Evolutionary conservation across 2,329 filamentous ascomycete species (phyloP).

Genomic region (Fusarium proliferatum): DNA sequence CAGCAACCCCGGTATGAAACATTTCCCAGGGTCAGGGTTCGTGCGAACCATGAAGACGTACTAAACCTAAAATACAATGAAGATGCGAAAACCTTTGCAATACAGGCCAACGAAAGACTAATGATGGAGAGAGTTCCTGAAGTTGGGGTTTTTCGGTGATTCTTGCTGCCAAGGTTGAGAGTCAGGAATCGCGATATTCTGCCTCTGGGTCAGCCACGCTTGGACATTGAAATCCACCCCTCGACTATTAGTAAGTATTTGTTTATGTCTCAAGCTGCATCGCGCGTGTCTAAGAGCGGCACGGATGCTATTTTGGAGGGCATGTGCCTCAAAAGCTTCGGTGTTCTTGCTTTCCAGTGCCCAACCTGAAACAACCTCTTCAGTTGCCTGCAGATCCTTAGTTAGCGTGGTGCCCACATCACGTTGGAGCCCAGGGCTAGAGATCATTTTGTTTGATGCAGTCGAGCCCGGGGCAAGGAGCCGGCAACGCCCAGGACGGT

Average conservation of each 20-base stretch:
- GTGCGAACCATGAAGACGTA: conserved; percentile 8
- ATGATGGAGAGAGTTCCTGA: neutral
- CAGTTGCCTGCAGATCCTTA: conserved; percentile 39
- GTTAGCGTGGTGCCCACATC: conserved; percentile 33
- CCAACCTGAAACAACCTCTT: conserved; percentile 44
- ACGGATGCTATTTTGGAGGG: conserved; percentile 14
- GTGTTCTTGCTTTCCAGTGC: conserved; percentile 23
- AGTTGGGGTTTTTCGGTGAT: neutral
- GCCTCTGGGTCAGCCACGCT: neutral
- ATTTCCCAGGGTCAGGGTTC: conserved; percentile 26
- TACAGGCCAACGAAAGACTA: neutral
- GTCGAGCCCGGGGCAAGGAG: conserved; percentile 30
- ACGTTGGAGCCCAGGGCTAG: conserved; percentile 18
- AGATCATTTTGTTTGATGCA: conserved; percentile 37
- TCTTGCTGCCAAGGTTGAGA: neutral
- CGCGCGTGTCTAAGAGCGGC: conserved; percentile 19
- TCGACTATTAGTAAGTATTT: neutral
- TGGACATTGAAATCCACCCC: conserved; percentile 5
- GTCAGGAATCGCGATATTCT: neutral
- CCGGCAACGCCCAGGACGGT: conserved; percentile 37
- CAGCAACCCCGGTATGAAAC: conserved; percentile 35
- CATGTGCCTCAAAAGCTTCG: conserved; percentile 14
- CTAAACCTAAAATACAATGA: conserved; percentile 20
- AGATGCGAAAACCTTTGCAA: conserved; percentile 12
- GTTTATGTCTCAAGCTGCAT: conserved; percentile 6